Conservation (phyloP, 2,329 filamentous ascomycete species). For the Nannizzia gypsea region DNA sequence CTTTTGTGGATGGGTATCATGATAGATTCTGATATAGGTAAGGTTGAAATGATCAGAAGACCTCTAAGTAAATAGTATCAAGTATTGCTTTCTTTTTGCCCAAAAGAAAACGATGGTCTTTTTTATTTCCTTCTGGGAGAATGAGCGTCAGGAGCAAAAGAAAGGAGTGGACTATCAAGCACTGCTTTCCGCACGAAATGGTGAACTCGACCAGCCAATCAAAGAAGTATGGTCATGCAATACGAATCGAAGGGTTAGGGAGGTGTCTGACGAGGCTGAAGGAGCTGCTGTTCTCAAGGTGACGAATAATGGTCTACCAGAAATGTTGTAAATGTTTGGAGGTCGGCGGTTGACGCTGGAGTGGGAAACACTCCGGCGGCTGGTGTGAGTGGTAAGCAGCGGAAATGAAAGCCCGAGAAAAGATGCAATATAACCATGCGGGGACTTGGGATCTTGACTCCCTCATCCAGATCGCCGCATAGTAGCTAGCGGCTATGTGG, state of each 20-base stretch:
- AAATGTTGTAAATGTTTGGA: neutral
- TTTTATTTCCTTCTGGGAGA: neutral
- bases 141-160: constrained; percentile 5
- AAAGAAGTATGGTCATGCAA: neutral
- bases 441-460: neutral
- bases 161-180: constrained; percentile 1
- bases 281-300: neutral
- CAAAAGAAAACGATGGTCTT: neutral
- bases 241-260: neutral
- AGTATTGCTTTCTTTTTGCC: neutral
- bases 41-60: neutral
- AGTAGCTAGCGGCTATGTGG: neutral
- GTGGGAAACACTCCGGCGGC: neutral
- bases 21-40: neutral
- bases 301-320: constrained; percentile 1
- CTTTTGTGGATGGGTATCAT: neutral
- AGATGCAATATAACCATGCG: neutral
- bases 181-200: neutral
- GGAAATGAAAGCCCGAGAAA: neutral
- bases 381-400: neutral
- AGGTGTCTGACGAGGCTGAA: constrained; percentile 6
- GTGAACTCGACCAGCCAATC: neutral
- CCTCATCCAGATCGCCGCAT: neutral
- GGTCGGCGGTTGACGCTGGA: neutral
- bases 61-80: neutral